A percentile compares a stretch with the other conserved stretches of the same genome.
Evolutionary conservation across 108 stramenopile genomes (phyloP).

Genomic region (Chaetoceros tenuissimus): DNA sequence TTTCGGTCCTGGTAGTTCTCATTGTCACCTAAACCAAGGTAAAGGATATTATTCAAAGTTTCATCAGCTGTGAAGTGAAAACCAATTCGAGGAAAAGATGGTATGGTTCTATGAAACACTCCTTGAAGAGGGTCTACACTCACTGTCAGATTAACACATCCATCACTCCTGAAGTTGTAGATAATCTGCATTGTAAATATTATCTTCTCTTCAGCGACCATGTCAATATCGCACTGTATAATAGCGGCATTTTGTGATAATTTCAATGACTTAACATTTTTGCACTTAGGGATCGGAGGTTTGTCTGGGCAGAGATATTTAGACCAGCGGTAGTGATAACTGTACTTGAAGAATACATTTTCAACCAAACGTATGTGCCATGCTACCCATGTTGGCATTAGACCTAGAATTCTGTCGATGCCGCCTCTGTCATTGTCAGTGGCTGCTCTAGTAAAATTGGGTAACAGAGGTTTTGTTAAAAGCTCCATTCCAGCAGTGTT

Average conservation of each 20-base stretch:
- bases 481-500: constrained; percentile 12
- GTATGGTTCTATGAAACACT: constrained; percentile 5
- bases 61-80: constrained; percentile 30
- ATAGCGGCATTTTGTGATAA: background rate
- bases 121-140: constrained; percentile 8
- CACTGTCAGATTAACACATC: constrained; percentile 12
- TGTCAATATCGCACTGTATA: background rate
- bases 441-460: constrained; percentile 58
- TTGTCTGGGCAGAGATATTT: constrained; percentile 21
- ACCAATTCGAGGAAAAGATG: constrained; percentile 59
- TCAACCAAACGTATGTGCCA: constrained; percentile 6
- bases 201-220: background rate
- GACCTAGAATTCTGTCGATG: constrained; percentile 32
- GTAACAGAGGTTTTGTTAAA: constrained; percentile 10
- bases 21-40: constrained; percentile 51
- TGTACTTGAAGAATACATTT: background rate
- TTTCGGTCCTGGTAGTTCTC: constrained; percentile 75
- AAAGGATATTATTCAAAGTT: constrained; percentile 27
- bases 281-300: constrained; percentile 14
- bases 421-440: constrained; percentile 84
- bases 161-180: constrained; percentile 16
- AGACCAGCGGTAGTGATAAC: constrained; percentile 32
- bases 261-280: background rate
- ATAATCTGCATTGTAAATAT: constrained; percentile 7
- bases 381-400: constrained; percentile 5